Evolutionary conservation across 345 rosid species (phyloP).

Genomic region (Pugionium dolabratum): DNA sequence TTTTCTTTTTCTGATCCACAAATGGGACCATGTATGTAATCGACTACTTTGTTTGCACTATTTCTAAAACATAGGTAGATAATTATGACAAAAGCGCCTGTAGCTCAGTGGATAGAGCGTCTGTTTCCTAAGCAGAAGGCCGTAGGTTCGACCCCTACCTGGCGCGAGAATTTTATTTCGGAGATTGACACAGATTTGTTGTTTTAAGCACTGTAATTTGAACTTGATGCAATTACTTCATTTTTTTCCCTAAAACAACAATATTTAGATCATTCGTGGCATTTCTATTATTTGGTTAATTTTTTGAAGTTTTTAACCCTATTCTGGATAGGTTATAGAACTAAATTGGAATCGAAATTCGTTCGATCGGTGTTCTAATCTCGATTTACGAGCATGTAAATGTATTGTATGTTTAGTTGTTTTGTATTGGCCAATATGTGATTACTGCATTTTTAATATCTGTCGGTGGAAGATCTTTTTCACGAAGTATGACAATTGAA

Average conservation of each 20-base stretch:
- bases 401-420: not conserved
- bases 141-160: constrained; percentile 95
- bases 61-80: too few relatives aligned
- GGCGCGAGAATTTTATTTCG: constrained; percentile 49
- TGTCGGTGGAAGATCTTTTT: constrained; percentile 21
- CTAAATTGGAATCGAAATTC: not conserved
- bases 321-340: not conserved
- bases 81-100: constrained; percentile 51
- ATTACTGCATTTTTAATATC: constrained; percentile 2
- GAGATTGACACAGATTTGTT: too few relatives aligned
- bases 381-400: not conserved
- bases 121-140: constrained; percentile 99
- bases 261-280: too few relatives aligned
- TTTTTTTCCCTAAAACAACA: too few relatives aligned
- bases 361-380: not conserved
- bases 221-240: too few relatives aligned
- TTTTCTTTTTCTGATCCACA: too few relatives aligned
- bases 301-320: not conserved
- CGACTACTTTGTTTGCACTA: too few relatives aligned
- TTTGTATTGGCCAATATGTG: not conserved
- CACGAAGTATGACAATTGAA: not conserved
- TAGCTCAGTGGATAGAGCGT: constrained; percentile 99
- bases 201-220: too few relatives aligned
- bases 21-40: too few relatives aligned
- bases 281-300: not conserved